Base-by-base conservation (phyloP, 179 eudicot species). In the Nepenthes alata region DNA sequence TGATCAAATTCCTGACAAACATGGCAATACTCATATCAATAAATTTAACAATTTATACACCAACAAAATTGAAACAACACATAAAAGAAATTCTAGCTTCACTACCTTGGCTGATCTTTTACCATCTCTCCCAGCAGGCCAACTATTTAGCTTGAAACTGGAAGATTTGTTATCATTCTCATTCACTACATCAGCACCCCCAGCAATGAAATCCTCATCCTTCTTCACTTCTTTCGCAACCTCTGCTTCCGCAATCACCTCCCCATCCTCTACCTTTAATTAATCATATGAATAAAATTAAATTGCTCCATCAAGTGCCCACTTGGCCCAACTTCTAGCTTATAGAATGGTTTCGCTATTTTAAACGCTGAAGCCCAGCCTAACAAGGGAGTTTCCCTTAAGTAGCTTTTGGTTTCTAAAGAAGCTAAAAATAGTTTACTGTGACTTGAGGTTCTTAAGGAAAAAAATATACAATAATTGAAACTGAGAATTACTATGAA, bases 241-340 rank as follows among this genome's bases (percentile, higher is more conserved):
- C n/a, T 69, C 70, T 10, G 72, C 77, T 64, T 62, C 95, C 69
- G 81, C 91, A 34, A 38, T 57, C 13, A 75, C 75, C 70, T 88
- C 95, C 60, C 83, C 89, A 13, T 83, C 96, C 62, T 83, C 89
- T 55, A 84, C 76, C 98, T 91, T 79, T 75, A 57, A 41, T 61
- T 16, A 48, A 74, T 37, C 53, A 55, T 14, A 55, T 16, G 37
- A 55, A 25, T 25, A 25, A 25, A 25, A 25, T 25, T 25, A 25
- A 25, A 25, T 25, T 25, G 25, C 25, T 25, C 25, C 25, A 25
- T 25, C 25, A 41, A 41, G 45, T 41, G 45, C 8, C 8, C 45
- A 4, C 8, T 41, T 41, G 45, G 45, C 45, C 45, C 8, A 41
- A 41, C 25, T 25, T 1, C 45, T 41, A 7, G 2, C 5, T 41